phyloP scores from a whole-genome alignment of 495 filamentous ascomycete species.

The Mycothermus thermophilus region DNA sequence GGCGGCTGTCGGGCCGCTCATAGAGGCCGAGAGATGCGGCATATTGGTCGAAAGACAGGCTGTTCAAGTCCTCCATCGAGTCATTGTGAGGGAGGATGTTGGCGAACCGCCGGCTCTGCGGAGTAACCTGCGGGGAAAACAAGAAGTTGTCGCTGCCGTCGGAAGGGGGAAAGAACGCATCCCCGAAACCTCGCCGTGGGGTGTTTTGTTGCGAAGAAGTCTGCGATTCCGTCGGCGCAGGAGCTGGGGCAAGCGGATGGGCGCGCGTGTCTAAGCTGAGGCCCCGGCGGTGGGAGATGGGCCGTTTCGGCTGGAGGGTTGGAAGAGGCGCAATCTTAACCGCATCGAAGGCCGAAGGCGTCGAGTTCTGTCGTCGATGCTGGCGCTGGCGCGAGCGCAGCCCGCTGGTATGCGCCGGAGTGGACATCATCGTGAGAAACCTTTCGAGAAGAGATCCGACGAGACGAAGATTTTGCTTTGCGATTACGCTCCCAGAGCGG shows the following conservation, averaged over 20 bases:
- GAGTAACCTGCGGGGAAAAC: constrained; percentile 34
- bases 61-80: constrained; percentile 17
- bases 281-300: constrained; percentile 55
- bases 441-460: too few relatives aligned
- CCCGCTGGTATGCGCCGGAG: constrained; percentile 40
- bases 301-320: constrained; percentile 32
- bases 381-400: constrained; percentile 56
- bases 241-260: constrained; percentile 31
- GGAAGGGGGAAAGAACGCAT: constrained; percentile 9
- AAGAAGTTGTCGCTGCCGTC: constrained; percentile 26
- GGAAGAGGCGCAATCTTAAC: constrained; percentile 49
- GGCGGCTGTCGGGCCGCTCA: too few relatives aligned
- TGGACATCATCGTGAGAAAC: constrained; percentile 65
- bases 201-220: constrained; percentile 46
- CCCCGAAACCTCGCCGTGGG: constrained; percentile 34
- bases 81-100: constrained; percentile 17
- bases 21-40: too few relatives aligned
- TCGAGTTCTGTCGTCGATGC: constrained; percentile 83
- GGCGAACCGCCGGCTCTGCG: constrained; percentile 31
- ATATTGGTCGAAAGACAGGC: constrained; percentile 27
- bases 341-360: constrained; percentile 58
- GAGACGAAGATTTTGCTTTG: too few relatives aligned
- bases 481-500: too few relatives aligned
- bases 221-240: constrained; percentile 22
- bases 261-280: constrained; percentile 63